A percentile compares a stretch with the other conserved stretches of the same genome.
Conservation (phyloP, 2,329 filamentous ascomycete genomes). For the Ophiosphaerella narmari region DNA sequence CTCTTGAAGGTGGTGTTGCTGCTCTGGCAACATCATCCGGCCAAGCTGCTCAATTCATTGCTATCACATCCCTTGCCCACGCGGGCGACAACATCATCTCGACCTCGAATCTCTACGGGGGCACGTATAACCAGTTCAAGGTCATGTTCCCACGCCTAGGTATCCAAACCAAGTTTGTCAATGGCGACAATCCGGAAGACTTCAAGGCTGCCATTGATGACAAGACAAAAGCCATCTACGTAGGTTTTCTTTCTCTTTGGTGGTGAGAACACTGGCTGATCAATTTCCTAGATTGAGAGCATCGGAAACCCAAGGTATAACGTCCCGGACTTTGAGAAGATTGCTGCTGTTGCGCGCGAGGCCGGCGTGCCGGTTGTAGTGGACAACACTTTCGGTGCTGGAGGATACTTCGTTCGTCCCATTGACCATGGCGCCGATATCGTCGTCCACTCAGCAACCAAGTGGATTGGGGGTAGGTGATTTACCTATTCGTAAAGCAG, state of each 20-base stretch:
- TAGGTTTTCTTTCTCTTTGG: conserved; percentile 43
- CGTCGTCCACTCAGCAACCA: conserved; percentile 90
- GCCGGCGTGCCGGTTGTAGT: conserved; percentile 63
- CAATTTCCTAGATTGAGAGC: conserved; percentile 61
- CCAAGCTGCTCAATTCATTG: conserved; percentile 90
- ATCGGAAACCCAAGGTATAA: conserved; percentile 96
- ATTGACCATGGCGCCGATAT: conserved; percentile 93
- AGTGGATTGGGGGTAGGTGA: conserved; percentile 82
- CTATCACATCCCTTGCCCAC: conserved; percentile 81
- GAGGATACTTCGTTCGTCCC: conserved; percentile 83
- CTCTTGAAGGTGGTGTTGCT: conserved; percentile 87
- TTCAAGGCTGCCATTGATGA: conserved; percentile 85
- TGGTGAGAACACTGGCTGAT: conserved; percentile 1
- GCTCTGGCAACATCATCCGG: conserved; percentile 85
- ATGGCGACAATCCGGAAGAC: conserved; percentile 77
- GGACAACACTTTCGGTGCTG: conserved; percentile 95
- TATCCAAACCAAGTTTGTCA: conserved; percentile 84
- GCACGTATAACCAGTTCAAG: conserved; percentile 97
- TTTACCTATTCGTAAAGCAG: neutral
- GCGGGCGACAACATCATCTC: conserved; percentile 92
- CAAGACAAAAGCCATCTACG: conserved; percentile 87
- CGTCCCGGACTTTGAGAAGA: conserved; percentile 85
- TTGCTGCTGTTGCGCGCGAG: conserved; percentile 77
- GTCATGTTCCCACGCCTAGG: conserved; percentile 86
- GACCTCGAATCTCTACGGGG: conserved; percentile 85